Evolutionary conservation across 345 rosid genomes (phyloP).

Genomic region (Boechera divaricarpa): DNA sequence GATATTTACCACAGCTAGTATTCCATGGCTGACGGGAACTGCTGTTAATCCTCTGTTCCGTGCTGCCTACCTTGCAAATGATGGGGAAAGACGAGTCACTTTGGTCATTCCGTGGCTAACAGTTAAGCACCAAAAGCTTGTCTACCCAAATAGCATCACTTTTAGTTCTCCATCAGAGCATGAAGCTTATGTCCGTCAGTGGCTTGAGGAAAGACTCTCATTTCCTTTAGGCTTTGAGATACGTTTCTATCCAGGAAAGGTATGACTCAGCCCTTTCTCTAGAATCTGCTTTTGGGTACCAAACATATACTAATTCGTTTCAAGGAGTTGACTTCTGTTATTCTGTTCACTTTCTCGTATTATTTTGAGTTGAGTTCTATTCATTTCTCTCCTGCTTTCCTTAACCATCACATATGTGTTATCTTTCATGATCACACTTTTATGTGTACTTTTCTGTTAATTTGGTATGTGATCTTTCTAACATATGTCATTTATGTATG

Average conservation of each 20-base stretch:
- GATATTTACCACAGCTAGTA: slow-evolving; percentile 89
- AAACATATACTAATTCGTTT: not conserved
- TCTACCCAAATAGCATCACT: slow-evolving; percentile 64
- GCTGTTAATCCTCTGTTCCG: slow-evolving; percentile 96
- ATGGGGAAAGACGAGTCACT: slow-evolving; percentile 66
- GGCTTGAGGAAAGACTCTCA: slow-evolving; percentile 80
- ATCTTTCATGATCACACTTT: slow-evolving; percentile 1
- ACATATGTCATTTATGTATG: not conserved
- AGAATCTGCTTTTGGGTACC: not conserved
- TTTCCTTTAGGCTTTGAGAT: slow-evolving; percentile 60
- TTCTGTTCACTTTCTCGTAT: not conserved
- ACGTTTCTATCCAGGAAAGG: slow-evolving; percentile 89
- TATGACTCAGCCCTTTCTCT: slow-evolving; percentile 32
- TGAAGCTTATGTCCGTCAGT: slow-evolving; percentile 65
- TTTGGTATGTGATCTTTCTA: slow-evolving; percentile 24
- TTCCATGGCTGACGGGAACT: slow-evolving; percentile 99
- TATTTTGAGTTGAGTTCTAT: not conserved
- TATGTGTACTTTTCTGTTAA: slow-evolving; percentile 8
- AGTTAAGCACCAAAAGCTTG: slow-evolving; percentile 67
- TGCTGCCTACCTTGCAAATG: slow-evolving; percentile 89
- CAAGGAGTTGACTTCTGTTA: not conserved
- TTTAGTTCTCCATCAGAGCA: slow-evolving; percentile 77
- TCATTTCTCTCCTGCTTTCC: slow-evolving; percentile 1
- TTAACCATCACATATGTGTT: slow-evolving; percentile 2
- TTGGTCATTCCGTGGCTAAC: slow-evolving; percentile 97